Conservation (phyloP, 1,139 yeast species). For the Arxiozyma telluris region DNA sequence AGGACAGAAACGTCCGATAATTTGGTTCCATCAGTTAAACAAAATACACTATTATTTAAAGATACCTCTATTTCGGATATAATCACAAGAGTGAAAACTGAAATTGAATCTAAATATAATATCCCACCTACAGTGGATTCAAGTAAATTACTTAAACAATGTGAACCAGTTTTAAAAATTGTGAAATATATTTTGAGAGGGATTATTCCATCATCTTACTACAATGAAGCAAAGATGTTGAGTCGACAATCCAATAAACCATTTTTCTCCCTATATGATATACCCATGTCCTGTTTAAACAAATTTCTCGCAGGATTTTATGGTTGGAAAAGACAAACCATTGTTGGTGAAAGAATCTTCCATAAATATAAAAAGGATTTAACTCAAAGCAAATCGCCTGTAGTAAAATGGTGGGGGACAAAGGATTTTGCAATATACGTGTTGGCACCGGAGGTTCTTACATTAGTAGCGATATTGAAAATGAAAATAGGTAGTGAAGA, state of each 20-base stretch:
- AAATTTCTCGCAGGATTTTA: conserved; percentile 45
- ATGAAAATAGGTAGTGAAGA: conserved; percentile 19
- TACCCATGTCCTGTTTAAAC: background rate
- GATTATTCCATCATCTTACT: conserved; percentile 39
- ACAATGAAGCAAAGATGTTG: conserved; percentile 39
- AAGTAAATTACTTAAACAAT: background rate
- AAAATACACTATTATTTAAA: background rate
- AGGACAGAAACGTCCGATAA: background rate
- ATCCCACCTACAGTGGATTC: background rate
- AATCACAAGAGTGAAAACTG: background rate
- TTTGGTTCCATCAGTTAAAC: background rate
- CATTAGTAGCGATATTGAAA: conserved; percentile 45
- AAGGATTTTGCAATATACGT: conserved; percentile 50
- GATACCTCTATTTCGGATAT: background rate
- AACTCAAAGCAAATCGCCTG: conserved; percentile 32
- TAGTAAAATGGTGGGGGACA: conserved; percentile 53
- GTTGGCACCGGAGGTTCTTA: conserved; percentile 54
- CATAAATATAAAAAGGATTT: conserved; percentile 30
- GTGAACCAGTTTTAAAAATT: conserved; percentile 12
- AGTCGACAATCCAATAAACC: conserved; percentile 35
- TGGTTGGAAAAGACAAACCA: conserved; percentile 49
- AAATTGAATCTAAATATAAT: background rate
- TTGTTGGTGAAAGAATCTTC: conserved; percentile 37
- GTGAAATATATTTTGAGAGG: conserved; percentile 42
- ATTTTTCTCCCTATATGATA: conserved; percentile 33